phyloP scores from a whole-genome alignment of 352 stramenopile genomes.

The Pythium aristosporum region DNA sequence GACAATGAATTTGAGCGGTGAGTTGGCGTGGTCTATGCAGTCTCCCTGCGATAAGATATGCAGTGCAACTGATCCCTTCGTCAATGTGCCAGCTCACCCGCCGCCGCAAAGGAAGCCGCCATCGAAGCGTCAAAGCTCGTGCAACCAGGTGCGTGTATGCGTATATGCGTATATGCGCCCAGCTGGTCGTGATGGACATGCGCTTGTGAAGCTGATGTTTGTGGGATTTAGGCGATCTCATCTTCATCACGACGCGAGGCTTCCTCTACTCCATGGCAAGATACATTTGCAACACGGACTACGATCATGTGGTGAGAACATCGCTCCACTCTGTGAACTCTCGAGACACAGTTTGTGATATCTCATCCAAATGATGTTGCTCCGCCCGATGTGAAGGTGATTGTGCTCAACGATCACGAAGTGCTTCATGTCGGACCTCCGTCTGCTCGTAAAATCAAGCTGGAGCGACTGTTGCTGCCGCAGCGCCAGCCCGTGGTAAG shows the following conservation, averaged over 20 bases:
- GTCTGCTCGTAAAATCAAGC: constrained; percentile 48
- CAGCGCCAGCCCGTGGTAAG: constrained; percentile 69
- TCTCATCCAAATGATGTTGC: not conserved
- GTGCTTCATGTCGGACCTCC: constrained; percentile 72
- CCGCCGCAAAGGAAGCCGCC: constrained; percentile 56
- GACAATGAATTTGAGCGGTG: constrained; percentile 74
- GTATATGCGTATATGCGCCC: not conserved
- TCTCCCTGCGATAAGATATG: not conserved
- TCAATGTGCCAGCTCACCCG: constrained; percentile 38
- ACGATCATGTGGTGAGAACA: constrained; percentile 61
- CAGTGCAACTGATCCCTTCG: not conserved
- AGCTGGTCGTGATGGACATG: not conserved
- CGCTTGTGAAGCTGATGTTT: not conserved
- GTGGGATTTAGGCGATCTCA: constrained; percentile 50
- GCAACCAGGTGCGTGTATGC: constrained; percentile 41
- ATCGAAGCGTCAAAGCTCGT: constrained; percentile 60
- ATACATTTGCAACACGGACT: constrained; percentile 63
- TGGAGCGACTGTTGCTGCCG: constrained; percentile 62
- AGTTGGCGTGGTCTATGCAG: not conserved
- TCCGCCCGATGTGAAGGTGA: constrained; percentile 31
- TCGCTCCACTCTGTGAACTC: not conserved
- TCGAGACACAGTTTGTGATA: not conserved
- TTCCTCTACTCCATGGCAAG: constrained; percentile 66
- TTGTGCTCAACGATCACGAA: constrained; percentile 57
- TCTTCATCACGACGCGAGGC: constrained; percentile 78